Evolutionary conservation across 805 yeast species (phyloP), one percentile per base, ranked within the genome.

Genomic region (Lipomyces starkeyi): DNA sequence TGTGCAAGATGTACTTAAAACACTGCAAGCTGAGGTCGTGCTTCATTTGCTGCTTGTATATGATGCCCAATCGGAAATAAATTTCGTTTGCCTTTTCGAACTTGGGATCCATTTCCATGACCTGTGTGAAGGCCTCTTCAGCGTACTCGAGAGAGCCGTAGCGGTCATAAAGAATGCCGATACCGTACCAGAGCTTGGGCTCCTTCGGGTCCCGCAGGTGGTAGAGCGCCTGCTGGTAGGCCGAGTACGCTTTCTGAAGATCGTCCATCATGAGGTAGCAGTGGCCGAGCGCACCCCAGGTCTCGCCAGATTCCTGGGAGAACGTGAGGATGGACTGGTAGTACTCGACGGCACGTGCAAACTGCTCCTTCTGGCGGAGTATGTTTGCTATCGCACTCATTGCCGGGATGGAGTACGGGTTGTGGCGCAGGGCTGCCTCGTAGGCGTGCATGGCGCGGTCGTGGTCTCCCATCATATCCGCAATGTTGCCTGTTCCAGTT

Each of bases 141-240:
- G 99, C 99, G 76, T 94, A 95, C 80, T 94, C 98, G 71, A 94
- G 81, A 4, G 97, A 91, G 34, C 98, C 99, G 78, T 95, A 95
- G 63, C 99, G 84, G 79, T 95, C 99, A 78, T 95, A 95, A 69
- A 95, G 83, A 67, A 95, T 95, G 47, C 99, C 99, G 72, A 95
- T 94, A 0, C 99, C 99, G 79, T 95, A 98, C 99, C 99, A 95
- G 73, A 95, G 85, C 77, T 93, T 93, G 65, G 98, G 98, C 64
- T 93, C 98, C 73, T 92, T 91, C 59, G 97, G 96, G 76, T 95
- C 94, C 71, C 91, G 91, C 76, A 93, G 81, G 78, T 92, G 95
- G 79, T 91, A 90, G 60, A 95, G 82, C 2, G 98, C 98, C 77
- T 96, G 93, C 81, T 95, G 99, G 81, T 95, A 95, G 2, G 98